phyloP scores from a whole-genome alignment of 129 eudicot species.

The Tagetes patula region DNA sequence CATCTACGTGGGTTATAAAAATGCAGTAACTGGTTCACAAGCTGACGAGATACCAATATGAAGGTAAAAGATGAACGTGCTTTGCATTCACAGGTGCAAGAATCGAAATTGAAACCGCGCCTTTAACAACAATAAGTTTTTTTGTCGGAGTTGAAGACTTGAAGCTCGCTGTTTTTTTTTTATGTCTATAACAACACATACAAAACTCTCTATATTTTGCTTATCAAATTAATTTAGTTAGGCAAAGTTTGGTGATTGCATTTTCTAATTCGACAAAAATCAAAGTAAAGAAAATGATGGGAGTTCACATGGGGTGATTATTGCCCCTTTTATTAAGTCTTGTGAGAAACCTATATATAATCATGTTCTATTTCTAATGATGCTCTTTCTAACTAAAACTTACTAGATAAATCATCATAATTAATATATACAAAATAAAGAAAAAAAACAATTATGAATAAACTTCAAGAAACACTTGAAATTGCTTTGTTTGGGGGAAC shows the following conservation, averaged over 20 bases:
- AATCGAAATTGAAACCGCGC: too few species aligned
- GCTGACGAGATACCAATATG: too few species aligned
- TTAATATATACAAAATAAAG: not conserved
- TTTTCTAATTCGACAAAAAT: slow-evolving; percentile 8
- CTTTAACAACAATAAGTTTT: too few species aligned
- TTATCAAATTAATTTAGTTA: not conserved
- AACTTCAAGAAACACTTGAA: not conserved
- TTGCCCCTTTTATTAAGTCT: slow-evolving; percentile 9
- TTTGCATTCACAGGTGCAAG: too few species aligned
- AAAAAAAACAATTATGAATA: not conserved
- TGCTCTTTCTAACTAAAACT: not conserved
- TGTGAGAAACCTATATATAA: slow-evolving; percentile 16
- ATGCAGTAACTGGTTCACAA: too few species aligned
- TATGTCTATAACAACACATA: not conserved
- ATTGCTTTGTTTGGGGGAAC: not conserved
- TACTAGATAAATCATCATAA: not conserved
- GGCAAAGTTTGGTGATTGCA: not conserved
- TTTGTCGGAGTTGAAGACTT: too few species aligned
- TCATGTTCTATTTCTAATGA: slow-evolving; percentile 7
- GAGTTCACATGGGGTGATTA: slow-evolving; percentile 37
- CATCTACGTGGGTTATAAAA: too few species aligned
- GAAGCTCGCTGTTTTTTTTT: too few species aligned
- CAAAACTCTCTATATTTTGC: not conserved
- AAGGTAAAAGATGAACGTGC: too few species aligned
- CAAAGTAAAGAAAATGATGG: slow-evolving; percentile 21